phyloP scores from a whole-genome alignment of 2,329 filamentous ascomycete species.

The Endothia cerciana region DNA sequence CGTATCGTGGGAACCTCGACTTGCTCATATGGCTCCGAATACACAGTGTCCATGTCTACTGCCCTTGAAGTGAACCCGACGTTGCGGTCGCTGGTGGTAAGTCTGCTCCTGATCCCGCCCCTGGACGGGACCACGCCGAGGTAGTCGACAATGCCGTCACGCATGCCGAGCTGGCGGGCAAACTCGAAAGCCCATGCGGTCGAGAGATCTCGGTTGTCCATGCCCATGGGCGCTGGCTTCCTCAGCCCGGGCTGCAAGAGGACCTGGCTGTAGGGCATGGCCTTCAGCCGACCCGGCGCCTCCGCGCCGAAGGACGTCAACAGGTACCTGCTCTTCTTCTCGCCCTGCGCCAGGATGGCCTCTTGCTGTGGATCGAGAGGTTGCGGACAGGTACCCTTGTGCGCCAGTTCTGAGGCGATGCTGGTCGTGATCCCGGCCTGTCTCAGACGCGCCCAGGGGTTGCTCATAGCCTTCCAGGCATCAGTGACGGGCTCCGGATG shows the following conservation, averaged over 20 bases:
- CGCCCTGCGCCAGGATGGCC: neutral
- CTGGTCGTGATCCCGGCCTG: slow-evolving; percentile 23
- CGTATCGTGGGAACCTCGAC: slow-evolving; percentile 17
- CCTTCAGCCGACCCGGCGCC: neutral
- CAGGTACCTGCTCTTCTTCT: slow-evolving; percentile 18
- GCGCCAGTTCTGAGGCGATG: slow-evolving; percentile 22
- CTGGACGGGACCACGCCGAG: slow-evolving; percentile 11
- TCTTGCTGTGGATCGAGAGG: neutral
- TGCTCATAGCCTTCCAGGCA: neutral
- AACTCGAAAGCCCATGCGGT: slow-evolving; percentile 23
- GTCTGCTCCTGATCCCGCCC: neutral
- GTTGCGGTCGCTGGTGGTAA: neutral
- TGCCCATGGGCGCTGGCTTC: slow-evolving; percentile 15
- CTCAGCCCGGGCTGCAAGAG: neutral
- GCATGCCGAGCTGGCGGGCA: slow-evolving; percentile 22
- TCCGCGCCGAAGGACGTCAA: slow-evolving; percentile 7
- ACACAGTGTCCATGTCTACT: neutral
- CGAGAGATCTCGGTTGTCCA: slow-evolving; percentile 28
- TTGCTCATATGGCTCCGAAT: slow-evolving; percentile 14
- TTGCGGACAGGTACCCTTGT: neutral
- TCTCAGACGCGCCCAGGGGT: slow-evolving; percentile 22
- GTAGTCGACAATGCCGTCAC: slow-evolving; percentile 20
- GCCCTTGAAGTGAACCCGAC: slow-evolving; percentile 13
- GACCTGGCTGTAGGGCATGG: slow-evolving; percentile 22
- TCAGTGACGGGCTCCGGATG: slow-evolving; percentile 15